Evolutionary conservation across 306 rosid genomes (phyloP).

Genomic region (Castanea crenata): DNA sequence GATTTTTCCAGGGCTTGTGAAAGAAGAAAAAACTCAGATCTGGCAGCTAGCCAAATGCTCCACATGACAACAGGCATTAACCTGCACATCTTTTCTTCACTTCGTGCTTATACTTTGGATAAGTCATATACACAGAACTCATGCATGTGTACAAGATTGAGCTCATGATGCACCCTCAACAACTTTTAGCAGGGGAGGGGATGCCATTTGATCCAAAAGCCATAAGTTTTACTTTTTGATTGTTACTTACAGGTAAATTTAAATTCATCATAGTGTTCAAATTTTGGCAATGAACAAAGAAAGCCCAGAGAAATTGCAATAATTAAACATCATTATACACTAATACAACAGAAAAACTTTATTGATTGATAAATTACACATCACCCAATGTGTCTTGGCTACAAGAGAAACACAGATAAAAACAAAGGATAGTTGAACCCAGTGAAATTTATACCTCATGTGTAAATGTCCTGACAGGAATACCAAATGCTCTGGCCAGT

Average conservation of each 20-base stretch:
- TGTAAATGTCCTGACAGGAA: slow-evolving; percentile 97
- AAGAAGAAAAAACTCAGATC: background rate
- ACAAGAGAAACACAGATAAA: background rate
- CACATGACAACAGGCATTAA: background rate
- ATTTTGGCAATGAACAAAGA: background rate
- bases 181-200: background rate
- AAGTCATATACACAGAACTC: background rate
- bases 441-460: slow-evolving; percentile 64
- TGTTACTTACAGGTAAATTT: background rate
- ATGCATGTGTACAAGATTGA: background rate
- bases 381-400: too few relatives aligned
- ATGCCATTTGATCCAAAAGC: background rate
- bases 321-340: background rate
- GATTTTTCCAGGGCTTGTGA: background rate
- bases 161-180: background rate
- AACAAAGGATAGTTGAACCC: slow-evolving; percentile 17
- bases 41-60: background rate
- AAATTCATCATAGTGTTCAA: background rate
- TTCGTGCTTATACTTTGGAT: background rate
- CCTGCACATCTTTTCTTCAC: background rate
- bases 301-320: background rate
- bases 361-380: too few relatives aligned
- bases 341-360: background rate
- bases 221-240: background rate
- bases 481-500: slow-evolving; percentile 98